Percentiles rank a stretch among this genome's conserved stretches.
Conservation (phyloP, 1,284 basidiomycete genomes). For the Rhodotorula glutinis region DNA sequence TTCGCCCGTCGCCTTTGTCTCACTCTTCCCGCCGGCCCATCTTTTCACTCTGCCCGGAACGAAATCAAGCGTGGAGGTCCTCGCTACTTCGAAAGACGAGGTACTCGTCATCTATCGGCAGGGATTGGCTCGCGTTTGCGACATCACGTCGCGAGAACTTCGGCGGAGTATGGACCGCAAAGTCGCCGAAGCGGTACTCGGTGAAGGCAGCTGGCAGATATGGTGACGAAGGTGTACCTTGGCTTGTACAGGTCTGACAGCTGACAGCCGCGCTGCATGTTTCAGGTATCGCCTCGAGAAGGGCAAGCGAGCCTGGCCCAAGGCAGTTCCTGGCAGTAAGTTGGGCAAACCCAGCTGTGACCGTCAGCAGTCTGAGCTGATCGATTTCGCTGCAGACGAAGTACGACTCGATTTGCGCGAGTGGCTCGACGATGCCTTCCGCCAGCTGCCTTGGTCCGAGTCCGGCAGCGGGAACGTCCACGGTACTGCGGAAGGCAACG, state of each 20-base stretch:
- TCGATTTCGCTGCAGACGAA: background rate
- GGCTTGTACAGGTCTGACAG: too few relatives aligned
- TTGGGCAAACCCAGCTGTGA: background rate
- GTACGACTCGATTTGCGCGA: background rate
- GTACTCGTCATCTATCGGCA: constrained; percentile 74
- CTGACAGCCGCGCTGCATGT: background rate
- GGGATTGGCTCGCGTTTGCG: constrained; percentile 79
- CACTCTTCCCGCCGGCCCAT: constrained; percentile 16
- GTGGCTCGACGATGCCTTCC: background rate
- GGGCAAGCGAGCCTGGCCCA: background rate
- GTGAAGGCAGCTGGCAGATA: constrained; percentile 66
- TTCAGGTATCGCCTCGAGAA: constrained; percentile 4
- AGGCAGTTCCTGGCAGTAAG: background rate
- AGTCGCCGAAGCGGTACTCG: constrained; percentile 71
- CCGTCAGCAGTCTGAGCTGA: background rate
- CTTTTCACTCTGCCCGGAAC: constrained; percentile 72
- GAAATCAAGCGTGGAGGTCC: constrained; percentile 59
- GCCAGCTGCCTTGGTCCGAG: constrained; percentile 22
- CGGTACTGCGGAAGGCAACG: too few relatives aligned
- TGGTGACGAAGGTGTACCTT: constrained; percentile 55
- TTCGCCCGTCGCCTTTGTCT: constrained; percentile 31
- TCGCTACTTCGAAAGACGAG: constrained; percentile 69
- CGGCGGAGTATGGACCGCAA: constrained; percentile 73
- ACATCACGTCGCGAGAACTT: constrained; percentile 77
- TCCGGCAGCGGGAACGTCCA: background rate